Conservation (phyloP, 345 rosid genomes). For the Camelina hispida region DNA sequence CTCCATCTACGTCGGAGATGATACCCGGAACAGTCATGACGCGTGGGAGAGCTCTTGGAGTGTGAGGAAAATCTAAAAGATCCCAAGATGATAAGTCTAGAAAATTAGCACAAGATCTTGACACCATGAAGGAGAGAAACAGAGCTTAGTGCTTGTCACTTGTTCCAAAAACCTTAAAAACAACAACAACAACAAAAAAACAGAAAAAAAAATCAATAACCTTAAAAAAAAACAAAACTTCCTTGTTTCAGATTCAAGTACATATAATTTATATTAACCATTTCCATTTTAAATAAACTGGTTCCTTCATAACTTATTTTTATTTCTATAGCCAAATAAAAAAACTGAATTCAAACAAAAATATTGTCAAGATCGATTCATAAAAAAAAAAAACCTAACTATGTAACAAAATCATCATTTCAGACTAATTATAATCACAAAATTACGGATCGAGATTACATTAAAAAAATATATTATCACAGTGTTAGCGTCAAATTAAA, state of each 20-base stretch:
- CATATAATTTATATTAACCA: background rate
- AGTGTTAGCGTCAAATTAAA: background rate
- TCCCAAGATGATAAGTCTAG: conserved; percentile 62
- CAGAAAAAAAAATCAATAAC: background rate
- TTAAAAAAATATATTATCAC: too few relatives aligned
- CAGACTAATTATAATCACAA: background rate
- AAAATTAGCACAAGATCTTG: conserved; percentile 60
- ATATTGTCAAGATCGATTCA: background rate
- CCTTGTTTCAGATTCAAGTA: background rate
- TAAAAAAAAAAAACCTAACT: background rate
- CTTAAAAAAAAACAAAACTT: background rate
- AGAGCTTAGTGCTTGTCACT: conserved; percentile 19
- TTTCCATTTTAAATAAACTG: background rate
- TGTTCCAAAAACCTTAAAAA: background rate
- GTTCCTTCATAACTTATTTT: conserved; percentile 5
- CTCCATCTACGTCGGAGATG: conserved; percentile 44
- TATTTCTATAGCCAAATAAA: background rate
- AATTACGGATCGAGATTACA: conserved; percentile 6
- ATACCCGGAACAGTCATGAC: conserved; percentile 60
- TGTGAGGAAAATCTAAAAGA: conserved; percentile 46
- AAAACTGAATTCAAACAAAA: background rate
- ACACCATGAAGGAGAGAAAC: conserved; percentile 46
- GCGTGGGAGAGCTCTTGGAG: conserved; percentile 46
- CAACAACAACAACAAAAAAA: background rate
- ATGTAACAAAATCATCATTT: background rate